A percentile compares a stretch with the other conserved stretches of the same genome.
phyloP scores from a whole-genome alignment of 257 asterid genomes.

The Nemophila menziesii region DNA sequence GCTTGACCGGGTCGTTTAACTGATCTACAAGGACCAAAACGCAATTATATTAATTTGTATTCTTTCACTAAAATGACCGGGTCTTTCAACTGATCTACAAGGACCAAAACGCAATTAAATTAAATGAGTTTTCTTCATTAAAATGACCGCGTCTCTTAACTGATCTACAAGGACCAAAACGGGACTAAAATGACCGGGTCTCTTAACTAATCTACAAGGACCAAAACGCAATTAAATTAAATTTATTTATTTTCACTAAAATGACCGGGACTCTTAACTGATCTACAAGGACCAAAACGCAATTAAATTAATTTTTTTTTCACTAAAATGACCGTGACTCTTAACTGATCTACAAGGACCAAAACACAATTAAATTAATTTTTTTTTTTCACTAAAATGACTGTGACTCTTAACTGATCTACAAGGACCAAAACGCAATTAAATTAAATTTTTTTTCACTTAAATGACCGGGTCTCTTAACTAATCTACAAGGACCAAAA shows the following conservation, averaged over 20 bases:
- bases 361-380: neutral
- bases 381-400: too few species aligned
- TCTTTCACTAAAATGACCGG: too few species aligned
- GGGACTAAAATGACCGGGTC: too few species aligned
- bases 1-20: constrained; percentile 69
- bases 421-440: neutral
- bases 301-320: constrained; percentile 29
- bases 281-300: neutral
- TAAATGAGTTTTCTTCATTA: too few species aligned
- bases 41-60: neutral
- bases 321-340: constrained; percentile 66
- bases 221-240: too few species aligned
- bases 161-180: neutral
- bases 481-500: constrained; percentile 29
- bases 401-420: too few species aligned
- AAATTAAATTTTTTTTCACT: constrained; percentile 47
- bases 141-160: too few species aligned
- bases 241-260: too few species aligned
- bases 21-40: constrained; percentile 29
- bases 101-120: too few species aligned
- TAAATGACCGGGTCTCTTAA: constrained; percentile 67
- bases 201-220: neutral
- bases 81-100: neutral
- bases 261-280: too few species aligned
- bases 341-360: constrained; percentile 43